Conservation (phyloP, 2,329 filamentous ascomycete genomes). For the Colletotrichum incanum region DNA sequence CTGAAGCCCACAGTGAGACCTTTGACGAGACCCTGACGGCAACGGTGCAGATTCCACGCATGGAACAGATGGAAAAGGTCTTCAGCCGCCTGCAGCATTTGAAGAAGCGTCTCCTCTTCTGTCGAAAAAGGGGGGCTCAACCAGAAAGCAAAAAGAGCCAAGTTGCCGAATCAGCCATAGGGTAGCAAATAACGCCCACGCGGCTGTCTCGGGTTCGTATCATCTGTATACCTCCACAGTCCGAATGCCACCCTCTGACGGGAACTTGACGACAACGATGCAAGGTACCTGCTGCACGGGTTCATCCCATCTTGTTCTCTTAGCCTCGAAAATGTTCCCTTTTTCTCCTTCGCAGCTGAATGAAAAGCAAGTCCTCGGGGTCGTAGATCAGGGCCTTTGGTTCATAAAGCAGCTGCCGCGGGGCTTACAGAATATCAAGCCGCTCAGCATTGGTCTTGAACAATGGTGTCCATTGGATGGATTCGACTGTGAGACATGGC, state of each 20-base stretch:
- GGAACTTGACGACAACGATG: too few species aligned
- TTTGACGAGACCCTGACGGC: background rate
- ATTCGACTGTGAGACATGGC: background rate
- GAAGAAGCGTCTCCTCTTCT: background rate
- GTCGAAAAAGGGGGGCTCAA: too few species aligned
- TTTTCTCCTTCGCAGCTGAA: background rate
- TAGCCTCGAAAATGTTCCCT: background rate
- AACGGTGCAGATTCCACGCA: background rate
- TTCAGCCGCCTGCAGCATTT: background rate
- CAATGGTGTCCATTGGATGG: background rate
- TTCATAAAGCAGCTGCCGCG: background rate
- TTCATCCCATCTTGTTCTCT: background rate
- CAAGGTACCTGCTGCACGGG: background rate
- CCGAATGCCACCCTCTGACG: too few species aligned
- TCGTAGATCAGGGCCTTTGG: background rate
- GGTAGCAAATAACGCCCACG: background rate
- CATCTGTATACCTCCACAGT: background rate
- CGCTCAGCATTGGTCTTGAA: background rate
- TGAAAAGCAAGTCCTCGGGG: background rate
- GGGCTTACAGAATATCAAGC: slow-evolving; percentile 1
- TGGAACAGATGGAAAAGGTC: background rate
- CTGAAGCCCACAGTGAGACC: background rate
- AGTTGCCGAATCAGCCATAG: background rate
- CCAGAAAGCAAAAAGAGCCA: background rate
- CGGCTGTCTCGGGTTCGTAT: background rate